Evolutionary conservation across 2,329 filamentous ascomycete genomes (phyloP).

Genomic region (Diaporthe australafricana): DNA sequence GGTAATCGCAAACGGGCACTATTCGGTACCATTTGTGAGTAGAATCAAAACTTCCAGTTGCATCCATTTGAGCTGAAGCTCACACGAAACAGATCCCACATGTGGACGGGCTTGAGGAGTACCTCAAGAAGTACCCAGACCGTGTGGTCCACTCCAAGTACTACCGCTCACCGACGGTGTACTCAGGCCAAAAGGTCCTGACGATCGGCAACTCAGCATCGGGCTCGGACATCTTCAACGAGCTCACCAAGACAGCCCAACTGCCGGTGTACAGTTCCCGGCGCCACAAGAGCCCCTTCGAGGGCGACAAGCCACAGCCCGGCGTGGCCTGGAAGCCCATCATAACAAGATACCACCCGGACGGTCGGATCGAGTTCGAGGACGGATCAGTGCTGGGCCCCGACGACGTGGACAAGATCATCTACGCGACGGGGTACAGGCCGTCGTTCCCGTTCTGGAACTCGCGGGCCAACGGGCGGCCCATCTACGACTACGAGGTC

Average conservation of each 20-base stretch:
- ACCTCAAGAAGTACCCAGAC: constrained; percentile 51
- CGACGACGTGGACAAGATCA: constrained; percentile 51
- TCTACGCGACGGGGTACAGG: constrained; percentile 58
- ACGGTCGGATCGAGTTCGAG: constrained; percentile 57
- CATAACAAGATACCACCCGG: constrained; percentile 55
- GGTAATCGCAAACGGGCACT: constrained; percentile 57
- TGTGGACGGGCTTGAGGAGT: constrained; percentile 57
- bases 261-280: constrained; percentile 64
- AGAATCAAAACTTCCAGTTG: background rate
- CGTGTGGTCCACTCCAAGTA: constrained; percentile 58
- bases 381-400: constrained; percentile 48
- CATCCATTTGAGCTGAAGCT: background rate
- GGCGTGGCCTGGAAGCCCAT: constrained; percentile 67
- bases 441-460: constrained; percentile 64
- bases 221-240: constrained; percentile 53
- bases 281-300: constrained; percentile 61
- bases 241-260: constrained; percentile 50
- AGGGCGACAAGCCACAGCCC: constrained; percentile 57
- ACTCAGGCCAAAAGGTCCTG: constrained; percentile 49
- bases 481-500: constrained; percentile 61
- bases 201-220: constrained; percentile 59
- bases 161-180: constrained; percentile 53
- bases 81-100: constrained; percentile 52
- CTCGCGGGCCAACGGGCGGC: constrained; percentile 53
- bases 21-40: constrained; percentile 57